Base-by-base conservation (phyloP, 2,329 filamentous ascomycete genomes). In the Nannizzia gypsea region DNA sequence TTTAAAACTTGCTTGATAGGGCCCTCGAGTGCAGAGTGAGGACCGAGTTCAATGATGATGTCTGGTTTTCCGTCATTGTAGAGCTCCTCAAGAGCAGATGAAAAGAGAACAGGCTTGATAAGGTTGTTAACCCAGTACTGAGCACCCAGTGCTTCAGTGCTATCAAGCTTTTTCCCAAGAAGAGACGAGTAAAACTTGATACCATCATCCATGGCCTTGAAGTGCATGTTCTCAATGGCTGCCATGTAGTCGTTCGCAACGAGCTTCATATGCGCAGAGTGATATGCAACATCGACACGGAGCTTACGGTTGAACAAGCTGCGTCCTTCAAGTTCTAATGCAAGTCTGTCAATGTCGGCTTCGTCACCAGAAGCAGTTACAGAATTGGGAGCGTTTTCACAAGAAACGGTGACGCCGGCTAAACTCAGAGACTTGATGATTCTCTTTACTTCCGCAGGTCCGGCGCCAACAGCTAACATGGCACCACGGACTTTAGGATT, bases 91-190 rank as follows among this genome's bases (percentile, higher is more conserved):
- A 50, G 6, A 20, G 24, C 52, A 20, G 13, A 5, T 15, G 22
- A 17, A 54, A 74, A 73, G 1, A 38, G 56, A 0, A 74, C 72
- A 2, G 67, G 64, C 0, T 62, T 66, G 2, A 64, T 57, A 58
- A 73, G 38, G 57, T 71, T 73, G 1, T 65, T 46, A 1, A 61
- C 63, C 70, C 71, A 73, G 52, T 73, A 70, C 3, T 59, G 20
- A 8, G 63, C 36, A 1, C 22, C 26, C 24, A 40, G 50, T 8
- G 59, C 40, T 3, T 38, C 3, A 13, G 46, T 13, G 15, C 6
- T 61, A 13, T 26, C n/a, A n/a, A n/a, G n/a, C n/a, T n/a, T n/a
- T n/a, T n/a, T n/a, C n/a, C n/a, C n/a, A n/a, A n/a, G n/a, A n/a
- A n/a, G n/a, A n/a, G n/a, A n/a, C n/a, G n/a, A n/a, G n/a, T n/a